A percentile compares a stretch with the other conserved stretches of the same genome.
Evolutionary conservation across 352 stramenopile genomes (phyloP).

Genomic region (Globisporangium emineosum): DNA sequence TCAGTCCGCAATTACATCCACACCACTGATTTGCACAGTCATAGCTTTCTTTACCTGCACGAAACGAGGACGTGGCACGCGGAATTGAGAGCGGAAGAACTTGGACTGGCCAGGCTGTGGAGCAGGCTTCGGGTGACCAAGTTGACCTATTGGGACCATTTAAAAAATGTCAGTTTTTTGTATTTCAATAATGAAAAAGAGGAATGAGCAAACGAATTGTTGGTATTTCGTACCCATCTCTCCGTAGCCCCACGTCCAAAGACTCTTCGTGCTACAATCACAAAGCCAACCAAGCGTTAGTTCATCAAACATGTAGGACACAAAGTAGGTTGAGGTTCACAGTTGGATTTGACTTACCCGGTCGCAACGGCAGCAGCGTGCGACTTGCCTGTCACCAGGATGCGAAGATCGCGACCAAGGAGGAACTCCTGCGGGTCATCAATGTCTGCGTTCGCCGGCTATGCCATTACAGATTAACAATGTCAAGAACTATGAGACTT

Average conservation of each 20-base stretch:
- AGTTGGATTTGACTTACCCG: slow-evolving; percentile 26
- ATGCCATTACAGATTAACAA: slow-evolving; percentile 1
- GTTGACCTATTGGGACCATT: slow-evolving; percentile 33
- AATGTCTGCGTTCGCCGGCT: slow-evolving; percentile 53
- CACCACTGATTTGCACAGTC: background rate
- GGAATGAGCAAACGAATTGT: background rate
- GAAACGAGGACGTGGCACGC: slow-evolving; percentile 60
- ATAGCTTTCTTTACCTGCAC: slow-evolving; percentile 36
- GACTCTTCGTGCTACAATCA: slow-evolving; percentile 42
- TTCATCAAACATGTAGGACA: no score
- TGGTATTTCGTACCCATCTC: slow-evolving; percentile 31
- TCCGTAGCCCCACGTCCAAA: slow-evolving; percentile 79
- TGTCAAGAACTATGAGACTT: background rate
- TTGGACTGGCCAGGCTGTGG: slow-evolving; percentile 54
- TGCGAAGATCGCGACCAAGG: slow-evolving; percentile 62
- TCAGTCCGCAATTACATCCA: background rate
- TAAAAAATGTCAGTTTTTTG: background rate
- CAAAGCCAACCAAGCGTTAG: slow-evolving; percentile 1
- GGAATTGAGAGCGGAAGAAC: slow-evolving; percentile 80
- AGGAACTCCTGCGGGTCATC: slow-evolving; percentile 69
- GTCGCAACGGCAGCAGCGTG: slow-evolving; percentile 52
- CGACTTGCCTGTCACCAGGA: slow-evolving; percentile 54
- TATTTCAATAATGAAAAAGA: background rate
- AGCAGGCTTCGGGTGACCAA: slow-evolving; percentile 61
- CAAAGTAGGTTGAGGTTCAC: no score